These are phyloP conservation scores for Globisporangium apiculatum DNA, from an alignment of 352 stramenopile species.

Conservation along the genomic window DNA sequence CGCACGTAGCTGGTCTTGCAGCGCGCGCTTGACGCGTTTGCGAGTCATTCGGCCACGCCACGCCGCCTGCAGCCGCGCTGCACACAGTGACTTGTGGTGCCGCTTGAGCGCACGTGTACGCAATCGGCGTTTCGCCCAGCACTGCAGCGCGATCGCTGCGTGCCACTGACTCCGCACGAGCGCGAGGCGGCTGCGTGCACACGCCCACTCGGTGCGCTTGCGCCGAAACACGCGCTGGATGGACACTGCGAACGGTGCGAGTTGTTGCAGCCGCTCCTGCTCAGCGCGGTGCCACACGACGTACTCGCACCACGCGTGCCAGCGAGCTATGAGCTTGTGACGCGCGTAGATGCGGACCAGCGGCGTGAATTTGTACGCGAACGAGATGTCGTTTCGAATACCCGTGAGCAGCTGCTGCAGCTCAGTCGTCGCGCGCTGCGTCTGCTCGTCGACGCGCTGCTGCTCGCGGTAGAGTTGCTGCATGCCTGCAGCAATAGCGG, in stretches of 20 bases:
- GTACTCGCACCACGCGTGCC: conserved; percentile 33
- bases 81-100: conserved; percentile 13
- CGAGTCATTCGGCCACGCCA: conserved; percentile 36
- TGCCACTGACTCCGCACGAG: conserved; percentile 30
- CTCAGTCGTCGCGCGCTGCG: conserved; percentile 15
- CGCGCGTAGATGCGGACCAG: conserved; percentile 48
- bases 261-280: conserved; percentile 21
- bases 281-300: conserved; percentile 38
- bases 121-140: conserved; percentile 21
- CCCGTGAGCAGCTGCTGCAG: conserved; percentile 32
- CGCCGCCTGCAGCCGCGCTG: conserved; percentile 31
- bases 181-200: conserved; percentile 23
- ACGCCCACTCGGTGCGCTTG: conserved; percentile 27
- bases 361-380: conserved; percentile 56
- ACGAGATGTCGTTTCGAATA: conserved; percentile 32
- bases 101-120: conserved; percentile 13
- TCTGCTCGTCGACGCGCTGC: conserved; percentile 18
- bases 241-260: conserved; percentile 39
- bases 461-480: conserved; percentile 30
- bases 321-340: conserved; percentile 27
- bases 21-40: conserved; percentile 26
- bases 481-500: conserved; percentile 15
- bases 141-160: conserved; percentile 28
- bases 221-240: conserved; percentile 56
- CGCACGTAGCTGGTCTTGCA: conserved; percentile 34